Base-by-base conservation (phyloP, 2,329 filamentous ascomycete genomes). In the Fusarium chlamydosporum region DNA sequence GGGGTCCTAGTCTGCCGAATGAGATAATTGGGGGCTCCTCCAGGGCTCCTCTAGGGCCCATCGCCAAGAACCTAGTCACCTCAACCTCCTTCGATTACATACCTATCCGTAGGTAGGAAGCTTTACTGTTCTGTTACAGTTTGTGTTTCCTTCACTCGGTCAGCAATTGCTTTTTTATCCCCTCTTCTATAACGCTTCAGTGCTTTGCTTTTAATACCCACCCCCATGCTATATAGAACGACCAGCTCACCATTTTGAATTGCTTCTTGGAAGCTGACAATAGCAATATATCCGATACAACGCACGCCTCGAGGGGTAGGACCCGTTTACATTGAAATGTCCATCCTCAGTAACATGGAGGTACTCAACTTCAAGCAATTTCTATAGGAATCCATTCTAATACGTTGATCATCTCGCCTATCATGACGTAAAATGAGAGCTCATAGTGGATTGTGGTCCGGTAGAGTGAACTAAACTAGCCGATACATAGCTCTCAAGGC, bases 21-120 rank as follows among this genome's bases (percentile, higher is more conserved):
- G 46, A 47, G 29, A 54, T 70, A 54, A 72, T 68, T 72, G 63
- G 65, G 53, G 33, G 53, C 33, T 54, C 10, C 38, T 50, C 52
- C 45, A 63, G 53, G 33, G 53, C 33, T 54, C 10, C 38, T 50
- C 52, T 48, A 63, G 29, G 50, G 57, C 56, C 54, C 54, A 58
- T 63, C 33, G 53, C 68, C 55, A 70, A 68, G 68, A 62, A 58
- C 23, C 5, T 23, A 6, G 37, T 51, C 62, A 35, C 29, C 55
- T 51, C 62, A 35, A 33, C 55, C 35, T 35, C 13, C 16, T 35
- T 16, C 10, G 4, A 41, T 41, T 13, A n/a, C 26, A 23, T 37
- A 50, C n/a, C n/a, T n/a, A n/a, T n/a, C n/a, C n/a, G n/a, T n/a
- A n/a, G n/a, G n/a, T n/a, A n/a, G n/a, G n/a, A n/a, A n/a, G 33